These are phyloP conservation scores for Candolleomyces eurysporus DNA, from an alignment of 768 basidiomycete species.

Conservation along the genomic window DNA sequence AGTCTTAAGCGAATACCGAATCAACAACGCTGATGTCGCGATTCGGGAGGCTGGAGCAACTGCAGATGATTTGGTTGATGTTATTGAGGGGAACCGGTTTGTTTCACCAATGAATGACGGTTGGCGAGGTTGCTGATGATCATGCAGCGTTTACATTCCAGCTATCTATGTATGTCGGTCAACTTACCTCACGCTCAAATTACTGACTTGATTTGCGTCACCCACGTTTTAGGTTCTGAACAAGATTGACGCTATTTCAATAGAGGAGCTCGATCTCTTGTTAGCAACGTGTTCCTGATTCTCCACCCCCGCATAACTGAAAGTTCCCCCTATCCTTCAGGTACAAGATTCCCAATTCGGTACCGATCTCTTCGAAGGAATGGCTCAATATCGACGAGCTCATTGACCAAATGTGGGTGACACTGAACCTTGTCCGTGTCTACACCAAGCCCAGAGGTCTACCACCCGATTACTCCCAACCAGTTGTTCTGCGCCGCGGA, in stretches of 20 bases:
- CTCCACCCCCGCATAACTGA: neutral
- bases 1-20: constrained; percentile 86
- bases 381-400: constrained; percentile 98
- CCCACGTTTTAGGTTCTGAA: constrained; percentile 60
- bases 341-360: constrained; percentile 93
- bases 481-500: constrained; percentile 79
- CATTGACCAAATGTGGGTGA: constrained; percentile 89
- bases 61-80: constrained; percentile 94
- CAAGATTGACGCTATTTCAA: constrained; percentile 98
- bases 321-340: constrained; percentile 23
- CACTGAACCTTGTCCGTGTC: constrained; percentile 88
- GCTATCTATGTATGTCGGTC: constrained; percentile 71
- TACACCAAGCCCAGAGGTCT: constrained; percentile 96
- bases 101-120: neutral
- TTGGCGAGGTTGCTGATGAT: neutral
- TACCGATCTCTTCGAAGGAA: constrained; percentile 89
- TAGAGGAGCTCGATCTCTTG: constrained; percentile 94
- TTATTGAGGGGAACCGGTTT: constrained; percentile 91
- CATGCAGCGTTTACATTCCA: constrained; percentile 82
- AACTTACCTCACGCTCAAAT: neutral
- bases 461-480: constrained; percentile 85
- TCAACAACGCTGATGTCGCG: constrained; percentile 86
- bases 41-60: constrained; percentile 92
- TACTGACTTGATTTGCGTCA: neutral
- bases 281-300: constrained; percentile 32